phyloP scores from a whole-genome alignment of 345 rosid species.

The Citrus hindsii region DNA sequence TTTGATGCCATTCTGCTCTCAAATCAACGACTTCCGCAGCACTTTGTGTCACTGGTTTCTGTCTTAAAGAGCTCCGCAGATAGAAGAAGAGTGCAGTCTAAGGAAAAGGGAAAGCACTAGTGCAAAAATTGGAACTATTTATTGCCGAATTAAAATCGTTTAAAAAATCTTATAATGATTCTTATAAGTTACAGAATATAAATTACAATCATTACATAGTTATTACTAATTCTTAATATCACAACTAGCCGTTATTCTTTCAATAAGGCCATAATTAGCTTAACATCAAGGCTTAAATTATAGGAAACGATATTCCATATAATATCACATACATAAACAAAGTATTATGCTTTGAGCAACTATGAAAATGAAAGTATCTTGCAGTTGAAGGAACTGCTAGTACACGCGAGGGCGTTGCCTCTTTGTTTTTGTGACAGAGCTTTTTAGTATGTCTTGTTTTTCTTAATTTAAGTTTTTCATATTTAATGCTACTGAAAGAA shows the following conservation, averaged over 20 bases:
- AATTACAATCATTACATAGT: not conserved
- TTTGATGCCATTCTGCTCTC: conserved; percentile 26
- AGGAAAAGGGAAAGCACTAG: not conserved
- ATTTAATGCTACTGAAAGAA: too few species aligned
- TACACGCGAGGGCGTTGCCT: too few species aligned
- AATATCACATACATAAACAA: too few species aligned
- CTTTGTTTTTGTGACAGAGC: too few species aligned
- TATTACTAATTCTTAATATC: not conserved
- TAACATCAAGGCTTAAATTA: too few species aligned
- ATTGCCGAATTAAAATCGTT: not conserved
- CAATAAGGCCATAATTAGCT: not conserved
- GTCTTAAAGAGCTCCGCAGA: not conserved
- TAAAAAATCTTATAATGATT: not conserved
- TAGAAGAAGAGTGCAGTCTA: not conserved
- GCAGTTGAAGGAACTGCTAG: too few species aligned
- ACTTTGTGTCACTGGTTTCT: not conserved
- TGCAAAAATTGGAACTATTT: not conserved
- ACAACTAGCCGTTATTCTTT: not conserved
- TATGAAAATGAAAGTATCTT: too few species aligned
- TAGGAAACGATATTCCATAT: too few species aligned
- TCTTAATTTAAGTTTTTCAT: too few species aligned
- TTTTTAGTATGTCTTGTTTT: too few species aligned
- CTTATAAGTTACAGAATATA: not conserved
- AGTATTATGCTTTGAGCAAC: too few species aligned
- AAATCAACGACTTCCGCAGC: not conserved